Conservation (phyloP, 2,329 filamentous ascomycete species). For the Nemania diffusa region DNA sequence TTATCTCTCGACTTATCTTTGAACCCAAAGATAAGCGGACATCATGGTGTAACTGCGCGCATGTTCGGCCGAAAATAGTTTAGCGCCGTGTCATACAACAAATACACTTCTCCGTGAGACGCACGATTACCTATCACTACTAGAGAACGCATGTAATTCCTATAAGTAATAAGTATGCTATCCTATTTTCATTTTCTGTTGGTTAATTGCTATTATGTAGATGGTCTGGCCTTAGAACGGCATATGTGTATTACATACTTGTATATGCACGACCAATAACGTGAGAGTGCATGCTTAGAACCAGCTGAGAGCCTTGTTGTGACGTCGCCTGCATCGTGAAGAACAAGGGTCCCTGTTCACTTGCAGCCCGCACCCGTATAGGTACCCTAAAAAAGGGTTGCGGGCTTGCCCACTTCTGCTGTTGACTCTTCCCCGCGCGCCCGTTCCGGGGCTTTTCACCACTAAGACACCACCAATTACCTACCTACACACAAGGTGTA, state of each 20-base stretch:
- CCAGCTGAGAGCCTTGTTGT: constrained; percentile 31
- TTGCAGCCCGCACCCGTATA: neutral
- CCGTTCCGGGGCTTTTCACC: constrained; percentile 2
- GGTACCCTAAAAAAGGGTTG: neutral
- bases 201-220: neutral
- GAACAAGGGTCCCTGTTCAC: constrained; percentile 10
- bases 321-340: constrained; percentile 26
- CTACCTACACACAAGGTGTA: neutral
- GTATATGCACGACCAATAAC: constrained; percentile 19
- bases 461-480: constrained; percentile 25
- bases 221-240: neutral
- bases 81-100: constrained; percentile 35
- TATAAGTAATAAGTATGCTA: neutral
- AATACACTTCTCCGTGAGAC: neutral
- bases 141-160: neutral
- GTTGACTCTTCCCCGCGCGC: constrained; percentile 3
- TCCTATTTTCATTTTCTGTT: neutral
- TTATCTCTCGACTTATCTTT: constrained; percentile 28
- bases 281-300: constrained; percentile 18
- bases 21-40: constrained; percentile 41
- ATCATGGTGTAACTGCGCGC: constrained; percentile 16
- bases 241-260: neutral
- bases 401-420: constrained; percentile 16
- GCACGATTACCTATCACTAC: neutral
- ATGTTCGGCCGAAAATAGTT: constrained; percentile 33